Evolutionary conservation across 352 stramenopile species (phyloP), one percentile per base, ranked within the genome.

Genomic region (Phytophthora sp.): DNA sequence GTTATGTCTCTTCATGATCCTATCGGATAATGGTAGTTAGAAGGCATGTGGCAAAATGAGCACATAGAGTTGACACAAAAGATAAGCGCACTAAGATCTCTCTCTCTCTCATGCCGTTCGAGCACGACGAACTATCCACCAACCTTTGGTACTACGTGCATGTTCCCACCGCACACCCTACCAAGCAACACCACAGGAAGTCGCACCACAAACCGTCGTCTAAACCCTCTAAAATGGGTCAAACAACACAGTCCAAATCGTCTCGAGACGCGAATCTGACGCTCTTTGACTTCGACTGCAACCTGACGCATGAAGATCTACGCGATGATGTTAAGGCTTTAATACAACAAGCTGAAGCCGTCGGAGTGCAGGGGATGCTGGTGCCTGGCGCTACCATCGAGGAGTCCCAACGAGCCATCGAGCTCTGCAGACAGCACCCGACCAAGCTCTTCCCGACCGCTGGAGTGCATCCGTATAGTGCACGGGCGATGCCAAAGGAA

Each of bases 231-330:
- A 65, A 63, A 69, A 60, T 50, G 46, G 8, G 8, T 7, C 30
- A 70, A 53, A 53, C 54, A 8, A 2, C 26, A 11, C 33, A 39
- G 29, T 41, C 45, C 13, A 35, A 60, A 33, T 42, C 39, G 7
- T 4, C 20, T 16, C 24, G 42, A 29, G 29, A 52, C 36, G 13
- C 27, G 4, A 12, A 21, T 51, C 38, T 71, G 41, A 64, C 74
- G 18, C 73, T 92, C 12, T 92, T 94, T 52, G 86, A 94, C 67
- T 89, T 94, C 59, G 84, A 94, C 58, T 91, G 82, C 72, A 94
- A 94, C 39, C 66, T 94, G 29, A 94, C 84, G 44, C 86, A 94
- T 49, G 73, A 77, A 18, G 82, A 93, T 49, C 77, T 94, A 5
- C 44, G 50, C 2, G 46, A 44, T n/a, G 60, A 90, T 52, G 76